Conservation (phyloP, 306 rosid species). For the Spatholobus suberectus region DNA sequence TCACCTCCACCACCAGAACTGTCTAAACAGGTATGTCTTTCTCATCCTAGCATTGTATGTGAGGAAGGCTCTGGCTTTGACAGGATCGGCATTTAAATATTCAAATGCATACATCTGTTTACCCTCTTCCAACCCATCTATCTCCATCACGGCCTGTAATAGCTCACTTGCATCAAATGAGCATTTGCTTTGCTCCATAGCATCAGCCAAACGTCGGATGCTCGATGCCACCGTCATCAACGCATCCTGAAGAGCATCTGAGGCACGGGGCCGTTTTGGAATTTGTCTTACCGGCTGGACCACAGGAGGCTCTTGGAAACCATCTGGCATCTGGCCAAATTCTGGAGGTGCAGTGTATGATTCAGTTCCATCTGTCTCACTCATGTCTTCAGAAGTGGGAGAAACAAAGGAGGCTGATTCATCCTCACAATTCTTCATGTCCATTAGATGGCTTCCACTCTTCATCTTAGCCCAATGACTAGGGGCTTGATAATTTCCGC, state of each 20-base stretch:
- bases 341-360: slow-evolving; percentile 66
- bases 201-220: slow-evolving; percentile 75
- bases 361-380: slow-evolving; percentile 77
- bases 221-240: slow-evolving; percentile 73
- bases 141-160: slow-evolving; percentile 80
- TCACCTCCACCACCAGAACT: slow-evolving; percentile 85
- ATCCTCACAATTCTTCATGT: slow-evolving; percentile 59
- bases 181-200: slow-evolving; percentile 62
- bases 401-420: slow-evolving; percentile 74
- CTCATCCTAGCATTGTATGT: slow-evolving; percentile 73
- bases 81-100: slow-evolving; percentile 76
- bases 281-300: slow-evolving; percentile 57
- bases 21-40: slow-evolving; percentile 70
- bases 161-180: slow-evolving; percentile 64
- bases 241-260: slow-evolving; percentile 75
- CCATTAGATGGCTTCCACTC: slow-evolving; percentile 53
- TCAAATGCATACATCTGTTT: slow-evolving; percentile 84
- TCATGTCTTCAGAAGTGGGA: slow-evolving; percentile 63
- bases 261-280: slow-evolving; percentile 63
- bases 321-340: slow-evolving; percentile 66
- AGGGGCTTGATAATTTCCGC: slow-evolving; percentile 84
- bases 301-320: slow-evolving; percentile 62
- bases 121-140: slow-evolving; percentile 83
- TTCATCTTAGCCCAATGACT: slow-evolving; percentile 73
- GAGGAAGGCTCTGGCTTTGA: slow-evolving; percentile 80